These are phyloP conservation scores for Daedaleopsis nitida DNA, from an alignment of 768 basidiomycete species.

Conservation along the genomic window DNA sequence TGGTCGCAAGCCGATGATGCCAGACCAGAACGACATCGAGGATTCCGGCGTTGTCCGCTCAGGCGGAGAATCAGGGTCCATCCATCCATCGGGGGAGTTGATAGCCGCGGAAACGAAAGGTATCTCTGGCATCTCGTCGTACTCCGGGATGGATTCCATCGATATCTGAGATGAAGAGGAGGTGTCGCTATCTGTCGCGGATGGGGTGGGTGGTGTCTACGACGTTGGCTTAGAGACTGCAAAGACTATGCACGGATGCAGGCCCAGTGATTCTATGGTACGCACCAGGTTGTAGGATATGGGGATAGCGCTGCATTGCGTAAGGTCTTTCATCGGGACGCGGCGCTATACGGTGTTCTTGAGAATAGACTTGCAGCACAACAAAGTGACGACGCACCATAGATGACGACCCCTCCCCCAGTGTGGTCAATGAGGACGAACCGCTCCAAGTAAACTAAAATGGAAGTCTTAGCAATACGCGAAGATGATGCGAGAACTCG, in stretches of 20 bases:
- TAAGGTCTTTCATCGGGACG: slow-evolving; percentile 2
- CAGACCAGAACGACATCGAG: slow-evolving; percentile 40
- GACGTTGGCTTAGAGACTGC: not conserved
- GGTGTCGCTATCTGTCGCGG: slow-evolving; percentile 21
- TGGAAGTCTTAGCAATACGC: not conserved
- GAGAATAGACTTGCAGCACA: not conserved
- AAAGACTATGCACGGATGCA: not conserved
- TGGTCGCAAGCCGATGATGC: slow-evolving; percentile 14
- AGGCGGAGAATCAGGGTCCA: slow-evolving; percentile 7
- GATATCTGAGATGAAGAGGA: slow-evolving; percentile 26
- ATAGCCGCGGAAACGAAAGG: slow-evolving; percentile 26
- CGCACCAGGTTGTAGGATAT: slow-evolving; percentile 23
- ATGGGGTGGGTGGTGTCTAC: slow-evolving; percentile 22
- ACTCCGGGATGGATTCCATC: slow-evolving; percentile 22
- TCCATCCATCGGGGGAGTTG: slow-evolving; percentile 17
- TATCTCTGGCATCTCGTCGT: slow-evolving; percentile 31
- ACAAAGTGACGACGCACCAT: slow-evolving; percentile 12
- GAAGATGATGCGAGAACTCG: not conserved
- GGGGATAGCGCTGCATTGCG: slow-evolving; percentile 13
- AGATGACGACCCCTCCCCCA: slow-evolving; percentile 14
- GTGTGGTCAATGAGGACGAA: slow-evolving; percentile 12
- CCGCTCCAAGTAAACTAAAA: slow-evolving; percentile 23
- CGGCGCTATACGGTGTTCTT: not conserved
- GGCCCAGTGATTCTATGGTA: not conserved
- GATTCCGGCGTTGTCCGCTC: slow-evolving; percentile 21